Evolutionary conservation across 1,284 basidiomycete species (phyloP), one percentile per base, ranked within the genome.

Genomic region (Ustilago loliicola): DNA sequence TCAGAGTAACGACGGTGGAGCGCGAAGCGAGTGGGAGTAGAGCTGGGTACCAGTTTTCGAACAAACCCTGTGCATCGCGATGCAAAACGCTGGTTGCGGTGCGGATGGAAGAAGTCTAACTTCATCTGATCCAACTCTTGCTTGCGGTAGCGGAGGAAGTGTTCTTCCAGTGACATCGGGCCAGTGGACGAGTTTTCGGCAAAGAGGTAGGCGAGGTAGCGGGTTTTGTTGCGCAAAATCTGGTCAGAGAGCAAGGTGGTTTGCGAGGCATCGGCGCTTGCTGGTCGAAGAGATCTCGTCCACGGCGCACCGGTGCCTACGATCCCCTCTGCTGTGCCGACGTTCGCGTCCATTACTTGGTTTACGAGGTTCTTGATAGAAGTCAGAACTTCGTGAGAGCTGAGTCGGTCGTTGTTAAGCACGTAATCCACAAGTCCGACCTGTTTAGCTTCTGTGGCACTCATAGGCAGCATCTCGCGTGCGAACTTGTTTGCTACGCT

Each of bases 101-200:
- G 63, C 8, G 78, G 79, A 70, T 89, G 88, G 81, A 87, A 88
- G 45, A 85, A 87, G 82, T 89, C 88, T 19, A 88, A 80, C 30
- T 87, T 81, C 88, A 88, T 89, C 75, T 88, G 86, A n/a, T 85
- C 86, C 15, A 89, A 82, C 76, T 89, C 88, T 69, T 87, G 85
- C 72, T 82, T 82, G 25, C 88, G 83, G 78, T 86, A 88, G 25
- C 84, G 77, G 11, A 84, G 69, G 45, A 82, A 77, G 17, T 69
- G 54, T 19, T 72, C 52, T 17, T 66, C 64, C 19, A 65, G 21
- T 19, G 71, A 55, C 30, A 61, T 21, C 19, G 48, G 29, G 4
- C 27, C 55, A 84, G 82, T 61, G 65, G 32, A 27, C 1, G 50
- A 30, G 17, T 48, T 27, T 23, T 66, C 72, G 61, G 82, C 65